phyloP scores from a whole-genome alignment of 2,329 filamentous ascomycete genomes.

The Sclerotinia borealis region DNA sequence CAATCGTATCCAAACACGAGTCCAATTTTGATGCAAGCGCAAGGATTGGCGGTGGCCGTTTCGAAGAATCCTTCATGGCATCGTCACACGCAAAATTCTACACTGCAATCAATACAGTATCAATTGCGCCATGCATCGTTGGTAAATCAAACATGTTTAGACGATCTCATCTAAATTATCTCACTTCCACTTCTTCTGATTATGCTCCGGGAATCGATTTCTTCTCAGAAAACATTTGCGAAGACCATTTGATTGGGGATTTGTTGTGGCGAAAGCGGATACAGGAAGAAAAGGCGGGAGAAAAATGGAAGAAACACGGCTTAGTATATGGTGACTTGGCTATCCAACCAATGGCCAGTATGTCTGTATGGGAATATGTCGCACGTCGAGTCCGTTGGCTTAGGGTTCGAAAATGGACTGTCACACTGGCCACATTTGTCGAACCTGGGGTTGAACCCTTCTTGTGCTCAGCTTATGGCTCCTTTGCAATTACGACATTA shows the following conservation, averaged over 20 bases:
- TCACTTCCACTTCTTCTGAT: slow-evolving; percentile 44
- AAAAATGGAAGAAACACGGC: slow-evolving; percentile 67
- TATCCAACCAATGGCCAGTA: slow-evolving; percentile 80
- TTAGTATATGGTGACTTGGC: slow-evolving; percentile 81
- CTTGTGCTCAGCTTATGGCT: slow-evolving; percentile 72
- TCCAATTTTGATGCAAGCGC: slow-evolving; percentile 24
- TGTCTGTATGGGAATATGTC: slow-evolving; percentile 71
- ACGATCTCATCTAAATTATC: slow-evolving; percentile 75
- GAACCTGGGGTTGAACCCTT: slow-evolving; percentile 90
- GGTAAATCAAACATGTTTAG: slow-evolving; percentile 99
- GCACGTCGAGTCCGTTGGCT: slow-evolving; percentile 84
- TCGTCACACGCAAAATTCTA: slow-evolving; percentile 97
- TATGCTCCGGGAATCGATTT: slow-evolving; percentile 71
- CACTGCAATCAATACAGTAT: slow-evolving; percentile 88
- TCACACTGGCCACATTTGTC: slow-evolving; percentile 79
- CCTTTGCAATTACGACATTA: slow-evolving; percentile 71
- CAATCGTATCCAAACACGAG: slow-evolving; percentile 21
- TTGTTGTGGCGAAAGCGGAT: slow-evolving; percentile 71
- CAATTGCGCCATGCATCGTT: slow-evolving; percentile 85
- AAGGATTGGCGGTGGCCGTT: slow-evolving; percentile 62
- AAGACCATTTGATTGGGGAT: slow-evolving; percentile 94
- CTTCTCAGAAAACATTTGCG: slow-evolving; percentile 95
- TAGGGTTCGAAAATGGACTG: slow-evolving; percentile 89
- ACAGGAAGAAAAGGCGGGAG: slow-evolving; percentile 39
- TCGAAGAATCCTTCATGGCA: slow-evolving; percentile 93